Percentiles rank a stretch among this genome's conserved stretches.
Conservation (phyloP, 306 rosid genomes). For the Quillaja saponaria region DNA sequence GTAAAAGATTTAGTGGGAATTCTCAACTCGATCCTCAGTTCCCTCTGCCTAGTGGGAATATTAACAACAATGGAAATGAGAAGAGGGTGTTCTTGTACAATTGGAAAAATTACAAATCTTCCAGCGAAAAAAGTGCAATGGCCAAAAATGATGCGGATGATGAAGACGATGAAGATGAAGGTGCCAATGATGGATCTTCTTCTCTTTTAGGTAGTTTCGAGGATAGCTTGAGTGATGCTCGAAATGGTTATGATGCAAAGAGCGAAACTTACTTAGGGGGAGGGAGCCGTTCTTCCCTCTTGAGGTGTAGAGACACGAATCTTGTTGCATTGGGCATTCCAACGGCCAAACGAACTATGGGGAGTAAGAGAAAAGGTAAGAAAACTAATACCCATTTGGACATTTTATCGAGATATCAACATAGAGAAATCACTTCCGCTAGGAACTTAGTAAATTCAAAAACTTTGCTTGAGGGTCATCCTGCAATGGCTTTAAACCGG, state of each 20-base stretch:
- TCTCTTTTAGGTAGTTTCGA: slow-evolving; percentile 62
- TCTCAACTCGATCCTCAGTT: slow-evolving; percentile 30
- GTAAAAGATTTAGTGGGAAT: slow-evolving; percentile 29
- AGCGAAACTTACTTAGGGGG: slow-evolving; percentile 50
- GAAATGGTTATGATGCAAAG: slow-evolving; percentile 57
- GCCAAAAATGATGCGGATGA: slow-evolving; percentile 34
- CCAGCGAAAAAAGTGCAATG: slow-evolving; percentile 43
- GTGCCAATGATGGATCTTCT: slow-evolving; percentile 45
- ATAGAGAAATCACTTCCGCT: slow-evolving; percentile 43
- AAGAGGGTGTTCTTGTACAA: slow-evolving; percentile 72
- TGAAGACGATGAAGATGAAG: slow-evolving; percentile 37
- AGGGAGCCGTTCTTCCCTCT: slow-evolving; percentile 51
- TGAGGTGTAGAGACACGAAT: slow-evolving; percentile 53
- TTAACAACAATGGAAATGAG: slow-evolving; percentile 27
- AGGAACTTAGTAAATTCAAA: slow-evolving; percentile 43
- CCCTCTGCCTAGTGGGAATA: not conserved
- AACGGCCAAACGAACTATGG: slow-evolving; percentile 30
- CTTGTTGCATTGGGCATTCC: slow-evolving; percentile 42
- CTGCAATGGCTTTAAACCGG: slow-evolving; percentile 39
- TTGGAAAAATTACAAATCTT: slow-evolving; percentile 74
- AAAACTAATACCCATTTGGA: slow-evolving; percentile 49
- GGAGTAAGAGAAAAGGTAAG: slow-evolving; percentile 53
- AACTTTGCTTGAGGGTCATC: slow-evolving; percentile 45
- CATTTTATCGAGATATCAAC: slow-evolving; percentile 45
- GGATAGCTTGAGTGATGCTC: slow-evolving; percentile 71